phyloP scores from a whole-genome alignment of 129 eudicot genomes.

The Saussurea involucrata region DNA sequence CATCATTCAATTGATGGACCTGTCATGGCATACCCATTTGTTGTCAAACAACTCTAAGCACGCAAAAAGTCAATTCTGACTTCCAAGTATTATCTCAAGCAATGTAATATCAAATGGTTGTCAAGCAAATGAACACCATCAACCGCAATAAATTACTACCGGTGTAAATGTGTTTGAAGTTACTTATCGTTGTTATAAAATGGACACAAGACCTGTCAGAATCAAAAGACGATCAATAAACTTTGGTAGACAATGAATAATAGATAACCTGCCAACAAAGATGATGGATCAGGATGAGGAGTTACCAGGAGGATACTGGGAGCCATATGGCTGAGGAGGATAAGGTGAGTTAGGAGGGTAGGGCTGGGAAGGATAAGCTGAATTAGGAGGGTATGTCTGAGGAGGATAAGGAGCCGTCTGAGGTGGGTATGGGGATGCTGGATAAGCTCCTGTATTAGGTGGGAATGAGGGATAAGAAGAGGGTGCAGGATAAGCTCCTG shows the following conservation, averaged over 20 bases:
- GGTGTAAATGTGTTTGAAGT: too few species aligned
- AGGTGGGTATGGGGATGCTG: conserved; percentile 40
- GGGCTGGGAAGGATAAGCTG: conserved; percentile 28
- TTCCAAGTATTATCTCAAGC: too few species aligned
- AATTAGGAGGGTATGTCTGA: conserved; percentile 20
- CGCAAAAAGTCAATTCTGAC: too few species aligned
- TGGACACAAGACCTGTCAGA: too few species aligned
- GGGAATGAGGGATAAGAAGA: conserved; percentile 39
- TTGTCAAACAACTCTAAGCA: conserved; percentile 1
- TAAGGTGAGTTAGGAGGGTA: conserved; percentile 33
- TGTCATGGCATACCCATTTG: neutral
- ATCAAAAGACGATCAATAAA: too few species aligned
- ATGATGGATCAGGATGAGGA: conserved; percentile 6
- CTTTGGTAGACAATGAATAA: too few species aligned
- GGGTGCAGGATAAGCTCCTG: conserved; percentile 35
- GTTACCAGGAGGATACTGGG: conserved; percentile 34
- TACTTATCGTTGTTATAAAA: too few species aligned
- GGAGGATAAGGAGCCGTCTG: conserved; percentile 31
- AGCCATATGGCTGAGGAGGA: conserved; percentile 39
- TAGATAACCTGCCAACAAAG: too few species aligned
- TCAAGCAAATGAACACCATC: too few species aligned
- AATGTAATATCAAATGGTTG: too few species aligned
- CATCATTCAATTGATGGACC: neutral
- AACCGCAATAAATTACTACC: too few species aligned
- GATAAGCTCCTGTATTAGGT: conserved; percentile 40